Evolutionary conservation across 2,329 filamentous ascomycete genomes (phyloP).

Genomic region (Helotiales sp.): DNA sequence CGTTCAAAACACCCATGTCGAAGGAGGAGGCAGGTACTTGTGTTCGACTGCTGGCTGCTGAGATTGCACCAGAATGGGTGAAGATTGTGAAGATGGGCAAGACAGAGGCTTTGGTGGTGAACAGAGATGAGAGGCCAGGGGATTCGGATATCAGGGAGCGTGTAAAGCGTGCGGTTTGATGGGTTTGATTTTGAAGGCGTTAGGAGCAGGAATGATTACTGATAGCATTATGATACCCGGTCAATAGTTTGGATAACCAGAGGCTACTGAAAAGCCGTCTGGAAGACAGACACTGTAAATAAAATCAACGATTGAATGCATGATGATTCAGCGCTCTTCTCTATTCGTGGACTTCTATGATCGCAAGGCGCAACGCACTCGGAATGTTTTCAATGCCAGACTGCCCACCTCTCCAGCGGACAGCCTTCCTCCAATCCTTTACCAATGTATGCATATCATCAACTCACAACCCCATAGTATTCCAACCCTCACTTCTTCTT

Average conservation of each 20-base stretch:
- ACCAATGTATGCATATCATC: constrained; percentile 2
- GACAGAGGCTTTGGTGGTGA: constrained; percentile 46
- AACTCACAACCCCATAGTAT: constrained; percentile 1
- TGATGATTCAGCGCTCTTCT: constrained; percentile 13
- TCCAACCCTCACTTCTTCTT: constrained; percentile 27
- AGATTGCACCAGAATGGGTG: constrained; percentile 51
- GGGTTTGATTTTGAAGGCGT: background rate
- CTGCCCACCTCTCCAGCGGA: background rate
- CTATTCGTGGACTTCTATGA: constrained; percentile 18
- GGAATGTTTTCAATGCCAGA: background rate
- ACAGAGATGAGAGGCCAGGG: constrained; percentile 32
- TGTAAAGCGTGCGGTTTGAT: constrained; percentile 15
- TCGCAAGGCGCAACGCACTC: constrained; percentile 10
- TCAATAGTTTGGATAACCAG: constrained; percentile 6
- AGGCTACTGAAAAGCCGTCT: background rate
- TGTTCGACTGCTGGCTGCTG: constrained; percentile 46
- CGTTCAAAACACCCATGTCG: constrained; percentile 50
- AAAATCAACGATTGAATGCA: constrained; percentile 7
- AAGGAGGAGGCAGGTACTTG: constrained; percentile 47
- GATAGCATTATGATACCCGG: background rate
- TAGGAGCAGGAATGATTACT: background rate
- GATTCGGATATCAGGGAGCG: constrained; percentile 31
- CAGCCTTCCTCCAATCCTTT: background rate
- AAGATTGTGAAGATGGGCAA: constrained; percentile 46
- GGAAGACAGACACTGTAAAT: background rate